Base-by-base conservation (phyloP, 139 green algal genomes). In the Chlorella sp. region DNA sequence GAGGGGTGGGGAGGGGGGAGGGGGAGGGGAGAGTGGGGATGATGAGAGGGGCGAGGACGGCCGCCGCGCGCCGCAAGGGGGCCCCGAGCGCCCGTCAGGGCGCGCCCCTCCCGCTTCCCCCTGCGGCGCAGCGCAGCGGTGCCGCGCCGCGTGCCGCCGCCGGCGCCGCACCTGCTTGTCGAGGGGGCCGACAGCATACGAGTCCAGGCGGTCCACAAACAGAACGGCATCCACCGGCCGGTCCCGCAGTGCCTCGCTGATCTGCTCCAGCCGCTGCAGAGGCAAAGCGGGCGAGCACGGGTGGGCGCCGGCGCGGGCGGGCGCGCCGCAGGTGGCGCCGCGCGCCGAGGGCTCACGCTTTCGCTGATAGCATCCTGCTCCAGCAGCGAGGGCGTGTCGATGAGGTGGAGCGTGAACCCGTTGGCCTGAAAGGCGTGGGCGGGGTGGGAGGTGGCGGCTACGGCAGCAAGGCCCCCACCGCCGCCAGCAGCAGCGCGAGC, bases 331-430 rank as follows among this genome's bases (percentile, higher is more conserved):
- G 33, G 15, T 36, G 33, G 31, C 40, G 31, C 27, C 36, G 29
- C 45, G 1, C 25, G 11, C 21, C 43, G 21, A 51, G 42, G 33
- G 19, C 70, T 25, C 60, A 88, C 85, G 78, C 65, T 65, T 41
- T 85, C 80, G 40, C 71, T 82, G 21, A 94, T 69, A 1, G 62
- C 45, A 73, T 93, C 91, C 42, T 83, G 80, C 5, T 94, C 84
- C 62, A 93, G 76, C 42, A 95, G 67, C 1, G 88, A 91, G 38
- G 90, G 91, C 8, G 91, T 91, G 84, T 95, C 90, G 46, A 95
- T 91, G 60, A 92, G 11, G 64, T 73, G 86, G 40, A 95, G 42
- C 31, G 78, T 84, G 71, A 95, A 95, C 21, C 81, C 90, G 9
- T 23, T 64, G 23, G 77, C 67, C 68, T 74, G 68, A 66, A 74